Evolutionary conservation across 1,139 yeast genomes (phyloP), one percentile per base, ranked within the genome.

Genomic region (Scheffersomyces cryptocercus): DNA sequence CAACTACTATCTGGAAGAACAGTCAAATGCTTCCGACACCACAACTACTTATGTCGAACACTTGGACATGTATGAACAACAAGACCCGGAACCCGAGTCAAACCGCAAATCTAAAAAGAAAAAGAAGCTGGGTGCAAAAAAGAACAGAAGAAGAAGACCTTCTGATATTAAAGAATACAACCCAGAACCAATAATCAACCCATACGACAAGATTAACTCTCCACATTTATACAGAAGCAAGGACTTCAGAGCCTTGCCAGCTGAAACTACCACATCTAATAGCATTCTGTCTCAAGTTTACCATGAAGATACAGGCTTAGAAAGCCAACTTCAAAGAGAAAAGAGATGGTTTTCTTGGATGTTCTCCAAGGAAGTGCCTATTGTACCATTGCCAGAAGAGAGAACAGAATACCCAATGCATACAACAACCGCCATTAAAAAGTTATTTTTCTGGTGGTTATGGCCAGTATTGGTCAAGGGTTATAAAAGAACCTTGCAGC

Each of bases 391-490:
- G 3, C 67, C 62, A n/a, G 73, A 69, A 26, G 78, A 73, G 41
- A 55, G 79, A 35, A 53, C 53, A 30, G 52, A 56, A 1, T 73
- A 70, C 49, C 77, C 76, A 4, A 70, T 75, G 74, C 60, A 61
- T 35, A 44, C 37, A 7, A 52, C 62, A 10, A 65, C 63, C 43
- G 38, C 50, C 4, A 32, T 69, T 15, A 56, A 52, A 37, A 61
- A 68, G 47, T 52, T 67, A 29, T 56, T 71, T 3, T 73, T 73
- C 48, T 61, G 60, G 59, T 73, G 79, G 79, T 56, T 73, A 43
- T 61, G 64, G 61, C 77, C 78, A 9, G 59, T 72, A 9, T 53
- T 73, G 46, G 50, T 55, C 32, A 70, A 66, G 47, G 79, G 79
- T 11, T 74, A 73, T 54, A 68, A 68, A 48, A 56, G 79, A 44